These are phyloP conservation scores for Talaromyces liani DNA, from an alignment of 495 filamentous ascomycete species.

Conservation along the genomic window DNA sequence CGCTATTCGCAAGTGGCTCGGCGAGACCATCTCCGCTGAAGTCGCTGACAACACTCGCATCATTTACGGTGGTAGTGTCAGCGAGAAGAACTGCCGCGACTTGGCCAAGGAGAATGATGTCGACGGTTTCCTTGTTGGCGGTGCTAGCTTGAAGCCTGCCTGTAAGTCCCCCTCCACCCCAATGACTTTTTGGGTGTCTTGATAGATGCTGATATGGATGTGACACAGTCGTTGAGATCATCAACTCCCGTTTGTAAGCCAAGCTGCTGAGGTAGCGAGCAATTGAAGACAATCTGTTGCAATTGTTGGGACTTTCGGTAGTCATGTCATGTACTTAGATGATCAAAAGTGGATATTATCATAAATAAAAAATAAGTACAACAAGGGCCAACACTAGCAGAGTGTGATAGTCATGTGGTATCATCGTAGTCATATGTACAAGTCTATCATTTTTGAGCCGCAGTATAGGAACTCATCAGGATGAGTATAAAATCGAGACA, in stretches of 20 bases:
- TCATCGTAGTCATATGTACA: slow-evolving; percentile 21
- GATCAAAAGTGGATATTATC: neutral
- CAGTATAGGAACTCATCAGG: slow-evolving; percentile 41
- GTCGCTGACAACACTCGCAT: slow-evolving; percentile 76
- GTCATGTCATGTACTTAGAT: slow-evolving; percentile 4
- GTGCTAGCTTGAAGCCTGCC: slow-evolving; percentile 96
- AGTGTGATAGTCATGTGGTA: neutral
- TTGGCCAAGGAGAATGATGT: slow-evolving; percentile 87
- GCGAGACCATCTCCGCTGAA: slow-evolving; percentile 58
- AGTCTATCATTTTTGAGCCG: neutral
- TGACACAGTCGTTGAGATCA: slow-evolving; percentile 54
- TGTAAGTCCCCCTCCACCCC: slow-evolving; percentile 53
- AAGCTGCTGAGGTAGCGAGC: neutral
- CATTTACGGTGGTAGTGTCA: slow-evolving; percentile 94
- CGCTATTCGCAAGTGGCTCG: slow-evolving; percentile 85
- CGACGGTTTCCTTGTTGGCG: slow-evolving; percentile 96
- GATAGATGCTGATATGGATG: slow-evolving; percentile 2
- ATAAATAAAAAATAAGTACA: neutral
- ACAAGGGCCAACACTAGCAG: slow-evolving; percentile 16
- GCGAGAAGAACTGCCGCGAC: slow-evolving; percentile 95
- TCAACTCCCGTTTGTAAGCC: slow-evolving; percentile 50
- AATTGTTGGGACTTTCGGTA: neutral
- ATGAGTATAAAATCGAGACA: slow-evolving; percentile 86
- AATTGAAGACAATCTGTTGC: neutral
- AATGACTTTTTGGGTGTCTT: neutral